A percentile compares a stretch with the other conserved stretches of the same genome.
Evolutionary conservation across 768 basidiomycete genomes (phyloP).

Genomic region (Tylopilus rubrobrunneus): DNA sequence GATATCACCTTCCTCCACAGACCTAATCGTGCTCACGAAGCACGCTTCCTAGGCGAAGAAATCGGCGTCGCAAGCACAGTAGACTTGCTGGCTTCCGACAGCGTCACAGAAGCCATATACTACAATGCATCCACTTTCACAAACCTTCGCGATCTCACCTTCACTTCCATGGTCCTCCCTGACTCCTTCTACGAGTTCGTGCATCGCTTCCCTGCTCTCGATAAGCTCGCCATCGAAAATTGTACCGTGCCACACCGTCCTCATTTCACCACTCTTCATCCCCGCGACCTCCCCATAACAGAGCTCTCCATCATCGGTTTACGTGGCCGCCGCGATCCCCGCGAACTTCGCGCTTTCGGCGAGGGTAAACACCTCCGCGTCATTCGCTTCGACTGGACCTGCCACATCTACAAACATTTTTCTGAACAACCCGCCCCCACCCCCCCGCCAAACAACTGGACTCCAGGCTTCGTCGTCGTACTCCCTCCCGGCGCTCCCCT

Average conservation of each 20-base stretch:
- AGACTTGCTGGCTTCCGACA: conserved; percentile 20
- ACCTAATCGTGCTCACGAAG: conserved; percentile 20
- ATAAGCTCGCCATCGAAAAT: conserved; percentile 39
- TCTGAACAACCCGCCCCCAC: conserved; percentile 1
- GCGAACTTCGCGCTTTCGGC: conserved; percentile 32
- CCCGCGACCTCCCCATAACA: conserved; percentile 39
- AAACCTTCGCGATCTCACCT: conserved; percentile 36
- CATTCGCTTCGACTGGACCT: conserved; percentile 44
- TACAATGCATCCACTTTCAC: conserved; percentile 23
- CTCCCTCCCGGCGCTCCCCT: conserved; percentile 4
- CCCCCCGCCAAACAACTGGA: conserved; percentile 9
- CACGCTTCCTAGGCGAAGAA: conserved; percentile 22
- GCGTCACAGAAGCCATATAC: conserved; percentile 20
- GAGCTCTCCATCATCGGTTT: conserved; percentile 39
- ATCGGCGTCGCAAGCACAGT: conserved; percentile 14
- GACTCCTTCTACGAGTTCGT: conserved; percentile 33
- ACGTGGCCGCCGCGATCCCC: conserved; percentile 26
- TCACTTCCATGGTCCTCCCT: conserved; percentile 37
- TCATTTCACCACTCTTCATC: conserved; percentile 20
- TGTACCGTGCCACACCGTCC: conserved; percentile 29
- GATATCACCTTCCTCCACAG: conserved; percentile 15
- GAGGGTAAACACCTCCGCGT: conserved; percentile 34
- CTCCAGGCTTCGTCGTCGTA: conserved; percentile 10
- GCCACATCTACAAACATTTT: conserved; percentile 35
- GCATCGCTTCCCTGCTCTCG: conserved; percentile 35